A percentile compares a stretch with the other conserved stretches of the same genome.
phyloP scores from a whole-genome alignment of 352 stramenopile genomes.

The Blastocystis sp. region DNA sequence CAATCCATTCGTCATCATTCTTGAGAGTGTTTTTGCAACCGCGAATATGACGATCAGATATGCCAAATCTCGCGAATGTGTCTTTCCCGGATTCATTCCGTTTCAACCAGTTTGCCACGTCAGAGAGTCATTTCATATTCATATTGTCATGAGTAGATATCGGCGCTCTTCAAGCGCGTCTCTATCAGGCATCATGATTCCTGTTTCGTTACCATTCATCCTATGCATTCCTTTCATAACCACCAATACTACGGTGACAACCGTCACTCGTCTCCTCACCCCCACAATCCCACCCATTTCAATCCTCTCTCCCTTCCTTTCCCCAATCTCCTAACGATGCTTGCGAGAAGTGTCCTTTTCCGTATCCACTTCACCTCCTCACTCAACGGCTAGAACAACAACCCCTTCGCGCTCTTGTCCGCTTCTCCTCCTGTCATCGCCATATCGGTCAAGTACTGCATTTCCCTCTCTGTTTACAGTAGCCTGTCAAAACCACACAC shows the following conservation, averaged over 20 bases:
- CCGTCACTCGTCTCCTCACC: too few species aligned
- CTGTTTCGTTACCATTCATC: too few species aligned
- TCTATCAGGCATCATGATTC: too few species aligned
- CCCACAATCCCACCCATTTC: not conserved
- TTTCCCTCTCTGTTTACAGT: not conserved
- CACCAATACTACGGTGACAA: not conserved
- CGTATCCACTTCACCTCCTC: not conserved
- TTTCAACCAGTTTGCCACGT: too few species aligned
- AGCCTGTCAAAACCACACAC: conserved; percentile 46
- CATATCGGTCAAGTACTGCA: not conserved
- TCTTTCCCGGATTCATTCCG: too few species aligned
- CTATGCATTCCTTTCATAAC: not conserved
- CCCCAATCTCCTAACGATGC: not conserved
- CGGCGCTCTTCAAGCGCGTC: too few species aligned
- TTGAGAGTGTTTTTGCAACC: too few species aligned
- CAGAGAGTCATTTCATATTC: too few species aligned
- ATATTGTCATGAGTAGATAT: too few species aligned
- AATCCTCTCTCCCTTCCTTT: not conserved
- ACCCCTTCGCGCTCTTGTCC: not conserved
- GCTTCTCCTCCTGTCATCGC: not conserved
- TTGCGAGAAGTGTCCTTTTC: not conserved
- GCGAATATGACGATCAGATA: too few species aligned
- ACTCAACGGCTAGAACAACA: not conserved
- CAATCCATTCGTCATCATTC: too few species aligned
- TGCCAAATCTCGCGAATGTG: too few species aligned